These are phyloP conservation scores for Fusarium sambucinum DNA, from an alignment of 2,329 filamentous ascomycete species.

Conservation along the genomic window DNA sequence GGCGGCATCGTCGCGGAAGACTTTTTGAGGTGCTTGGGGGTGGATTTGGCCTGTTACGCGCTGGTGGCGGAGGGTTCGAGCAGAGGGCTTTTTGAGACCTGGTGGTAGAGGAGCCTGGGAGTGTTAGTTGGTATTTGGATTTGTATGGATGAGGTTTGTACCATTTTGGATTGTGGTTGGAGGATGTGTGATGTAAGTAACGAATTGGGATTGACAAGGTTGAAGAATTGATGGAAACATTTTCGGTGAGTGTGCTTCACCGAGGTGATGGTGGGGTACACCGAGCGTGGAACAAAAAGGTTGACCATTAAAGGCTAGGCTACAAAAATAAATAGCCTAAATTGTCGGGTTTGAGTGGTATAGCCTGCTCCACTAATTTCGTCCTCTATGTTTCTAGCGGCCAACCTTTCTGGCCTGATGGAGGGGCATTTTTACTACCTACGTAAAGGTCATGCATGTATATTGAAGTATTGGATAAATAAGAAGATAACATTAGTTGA, in stretches of 20 bases:
- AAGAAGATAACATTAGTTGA: background rate
- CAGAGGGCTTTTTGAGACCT: slow-evolving; percentile 66
- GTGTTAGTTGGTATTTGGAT: background rate
- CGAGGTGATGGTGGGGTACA: slow-evolving; percentile 44
- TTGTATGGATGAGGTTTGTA: background rate
- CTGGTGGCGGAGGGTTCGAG: slow-evolving; percentile 67
- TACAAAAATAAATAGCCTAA: too few species aligned
- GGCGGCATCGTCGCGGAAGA: slow-evolving; percentile 63
- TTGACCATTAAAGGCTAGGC: too few species aligned
- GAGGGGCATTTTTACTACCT: slow-evolving; percentile 39
- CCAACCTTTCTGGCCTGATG: background rate
- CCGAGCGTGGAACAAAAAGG: slow-evolving; percentile 9
- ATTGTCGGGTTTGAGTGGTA: too few species aligned
- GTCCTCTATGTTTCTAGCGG: too few species aligned
- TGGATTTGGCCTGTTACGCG: slow-evolving; percentile 63
- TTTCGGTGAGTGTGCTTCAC: slow-evolving; percentile 46
- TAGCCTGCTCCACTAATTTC: too few species aligned
- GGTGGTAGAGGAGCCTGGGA: slow-evolving; percentile 51
- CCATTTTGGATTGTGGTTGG: slow-evolving; percentile 38
- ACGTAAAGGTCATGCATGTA: background rate
- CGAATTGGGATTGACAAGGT: background rate
- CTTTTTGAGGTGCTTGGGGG: slow-evolving; percentile 64
- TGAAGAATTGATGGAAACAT: slow-evolving; percentile 39
- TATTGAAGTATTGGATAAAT: too few species aligned
- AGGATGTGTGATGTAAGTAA: background rate